Base-by-base conservation (phyloP, 1,284 basidiomycete genomes). In the Kalmanozyma brasiliensis region DNA sequence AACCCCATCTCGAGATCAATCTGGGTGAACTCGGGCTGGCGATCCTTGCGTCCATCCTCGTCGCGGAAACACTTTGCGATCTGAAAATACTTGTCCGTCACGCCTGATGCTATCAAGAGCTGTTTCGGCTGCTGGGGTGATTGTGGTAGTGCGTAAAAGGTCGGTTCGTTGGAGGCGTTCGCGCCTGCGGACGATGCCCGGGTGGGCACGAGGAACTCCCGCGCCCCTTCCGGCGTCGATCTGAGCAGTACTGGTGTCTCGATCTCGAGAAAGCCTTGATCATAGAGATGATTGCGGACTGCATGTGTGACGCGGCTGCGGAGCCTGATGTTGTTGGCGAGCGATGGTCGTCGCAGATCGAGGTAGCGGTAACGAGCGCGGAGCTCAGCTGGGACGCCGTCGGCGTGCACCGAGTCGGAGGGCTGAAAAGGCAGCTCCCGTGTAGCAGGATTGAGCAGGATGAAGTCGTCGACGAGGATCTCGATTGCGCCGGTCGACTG, bases 61-160 rank as follows among this genome's bases (percentile, higher is more conserved):
- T 97, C 94, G 36, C 94, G 88, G 86, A 97, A 97, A 83, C 94
- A 97, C 71, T 88, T 88, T 14, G 94, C 94, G 55, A 97, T 86
- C 83, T 97, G 94, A 83, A 89, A 97, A 83, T 97, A 97, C 67
- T 87, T 88, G 78, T 93, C 91, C 6, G 94, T 87, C 1, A 87
- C 89, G n/a, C 93, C 94, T 4, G 93, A 95, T 55, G 90, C 90
- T 43, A 97, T 90, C 52, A 97, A 86, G 4, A 97, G 86, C 82
- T 97, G 94, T 83, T 97, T 97, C 1, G 93, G 92, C 83, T 96
- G 94, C 82, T 97, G 94, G 1, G 94, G 94, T 0, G 93, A 95
- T 84, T 97, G 94, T 13, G 92, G 90, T 38, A 97, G 87, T 0
- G 94, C 92, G 81, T 94, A 97, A 82, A 95, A 96, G 24, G 86